These are phyloP conservation scores for Metschnikowia drakensbergensis DNA, from an alignment of 805 yeast genomes.

Conservation along the genomic window DNA sequence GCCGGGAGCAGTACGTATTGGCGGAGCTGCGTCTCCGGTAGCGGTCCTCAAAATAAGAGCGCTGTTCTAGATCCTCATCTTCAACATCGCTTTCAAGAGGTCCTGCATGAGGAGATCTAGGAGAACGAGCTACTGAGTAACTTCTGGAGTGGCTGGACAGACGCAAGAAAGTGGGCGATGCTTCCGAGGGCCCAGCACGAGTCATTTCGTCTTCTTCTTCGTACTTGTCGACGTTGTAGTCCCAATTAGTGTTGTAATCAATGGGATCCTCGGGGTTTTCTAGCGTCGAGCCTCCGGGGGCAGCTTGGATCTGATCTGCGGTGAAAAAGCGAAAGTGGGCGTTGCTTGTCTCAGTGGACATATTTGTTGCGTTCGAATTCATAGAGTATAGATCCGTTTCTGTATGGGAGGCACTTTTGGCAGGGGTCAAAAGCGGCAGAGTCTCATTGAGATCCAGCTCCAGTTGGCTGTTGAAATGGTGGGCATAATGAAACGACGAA, in stretches of 20 bases:
- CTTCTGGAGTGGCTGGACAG: constrained; percentile 5
- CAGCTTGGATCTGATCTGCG: constrained; percentile 74
- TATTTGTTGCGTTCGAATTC: constrained; percentile 32
- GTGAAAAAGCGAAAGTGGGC: constrained; percentile 75
- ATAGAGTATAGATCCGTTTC: constrained; percentile 34
- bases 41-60: constrained; percentile 22
- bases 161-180: not conserved
- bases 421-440: constrained; percentile 32
- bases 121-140: constrained; percentile 9
- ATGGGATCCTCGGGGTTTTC: constrained; percentile 54
- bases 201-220: constrained; percentile 20
- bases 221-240: constrained; percentile 50
- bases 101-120: constrained; percentile 11
- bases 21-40: constrained; percentile 24
- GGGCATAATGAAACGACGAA: constrained; percentile 70
- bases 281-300: constrained; percentile 82
- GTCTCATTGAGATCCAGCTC: constrained; percentile 26
- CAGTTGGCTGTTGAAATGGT: constrained; percentile 36
- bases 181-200: not conserved
- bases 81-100: constrained; percentile 6
- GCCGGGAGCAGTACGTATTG: constrained; percentile 7
- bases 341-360: constrained; percentile 32
- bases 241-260: constrained; percentile 77
- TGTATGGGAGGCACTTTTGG: constrained; percentile 13
- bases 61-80: constrained; percentile 8